Conservation (phyloP, 73 alveolate species). For the Diophrys sp. region DNA sequence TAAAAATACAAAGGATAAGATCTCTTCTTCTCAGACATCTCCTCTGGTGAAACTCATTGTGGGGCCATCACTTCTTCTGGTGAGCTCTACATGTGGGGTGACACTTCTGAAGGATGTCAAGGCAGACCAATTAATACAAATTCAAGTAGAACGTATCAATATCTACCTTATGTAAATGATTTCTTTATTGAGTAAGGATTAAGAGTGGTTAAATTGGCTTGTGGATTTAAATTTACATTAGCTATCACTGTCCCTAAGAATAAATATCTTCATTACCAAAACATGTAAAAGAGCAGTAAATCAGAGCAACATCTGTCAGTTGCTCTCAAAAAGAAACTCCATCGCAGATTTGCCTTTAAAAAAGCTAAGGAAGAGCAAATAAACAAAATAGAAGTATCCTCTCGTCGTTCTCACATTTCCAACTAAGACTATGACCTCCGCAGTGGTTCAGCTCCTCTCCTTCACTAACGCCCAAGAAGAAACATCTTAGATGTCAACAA, state of each 20-base stretch:
- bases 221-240: conserved; percentile 50
- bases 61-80: conserved; percentile 50
- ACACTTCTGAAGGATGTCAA: conserved; percentile 42
- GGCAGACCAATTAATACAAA: conserved; percentile 54
- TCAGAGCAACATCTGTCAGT: conserved; percentile 23
- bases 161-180: conserved; percentile 17
- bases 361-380: background rate
- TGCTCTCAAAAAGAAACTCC: conserved; percentile 42
- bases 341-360: conserved; percentile 39
- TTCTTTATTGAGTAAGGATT: conserved; percentile 7
- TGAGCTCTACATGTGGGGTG: conserved; percentile 67
- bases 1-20: conserved; percentile 39
- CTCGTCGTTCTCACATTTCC: background rate
- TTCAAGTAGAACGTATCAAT: conserved; percentile 8
- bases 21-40: conserved; percentile 22
- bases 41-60: conserved; percentile 36
- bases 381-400: background rate
- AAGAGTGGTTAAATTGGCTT: conserved; percentile 38
- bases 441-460: background rate
- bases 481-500: background rate
- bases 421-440: background rate
- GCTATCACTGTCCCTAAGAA: conserved; percentile 28
- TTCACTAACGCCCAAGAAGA: background rate
- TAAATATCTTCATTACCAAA: conserved; percentile 13
- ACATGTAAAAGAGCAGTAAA: conserved; percentile 10